Evolutionary conservation across 2,329 filamentous ascomycete genomes (phyloP), one percentile per base, ranked within the genome.

Genomic region (Aureobasidium uvarum): DNA sequence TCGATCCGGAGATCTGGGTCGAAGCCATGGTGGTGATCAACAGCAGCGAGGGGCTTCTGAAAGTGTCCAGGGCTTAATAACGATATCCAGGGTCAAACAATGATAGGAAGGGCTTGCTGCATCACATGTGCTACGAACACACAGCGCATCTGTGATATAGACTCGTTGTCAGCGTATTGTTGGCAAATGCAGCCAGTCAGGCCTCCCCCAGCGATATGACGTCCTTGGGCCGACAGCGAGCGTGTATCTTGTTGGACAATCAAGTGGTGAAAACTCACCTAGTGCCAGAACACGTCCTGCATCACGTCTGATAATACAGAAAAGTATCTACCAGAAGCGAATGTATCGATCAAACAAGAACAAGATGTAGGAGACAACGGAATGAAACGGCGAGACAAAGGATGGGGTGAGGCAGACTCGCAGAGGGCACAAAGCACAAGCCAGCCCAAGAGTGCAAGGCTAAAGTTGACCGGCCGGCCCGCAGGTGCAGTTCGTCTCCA

Each of bases 11-110:
- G 60, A 54, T 63, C 36, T 36, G 46, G 18, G 60, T 52, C 48
- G 48, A 63, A 52, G 60, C 60, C 60, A 63, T 63, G 60, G 48
- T 52, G 59, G 59, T 63, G 60, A 63, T 63, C 60, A 52, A 54
- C 36, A 51, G 38, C 48, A 36, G 36, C 48, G 36, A 54, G 48
- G 50, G 48, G 25, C 52, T 41, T 11, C 41, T 28, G 33, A 16
- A 54, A 64, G 28, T 28, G n/a, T 33, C 51, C 39, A 56, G 23
- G 50, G 20, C 60, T 33, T 14, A 45, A 48, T 50, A 39, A 56
- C 33, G 51, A 46, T 55, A 48, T 33, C 38, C 31, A 33, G 38
- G 48, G 16, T 33, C n/a, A 36, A 45, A 63, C 20, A 54, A 52
- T 54, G 60, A 25, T 54, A 18, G 10, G 25, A 45, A 48, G 48